Percentiles rank a stretch among this genome's conserved stretches.
phyloP scores from a whole-genome alignment of 306 rosid genomes.

The Canavalia ensiformis region DNA sequence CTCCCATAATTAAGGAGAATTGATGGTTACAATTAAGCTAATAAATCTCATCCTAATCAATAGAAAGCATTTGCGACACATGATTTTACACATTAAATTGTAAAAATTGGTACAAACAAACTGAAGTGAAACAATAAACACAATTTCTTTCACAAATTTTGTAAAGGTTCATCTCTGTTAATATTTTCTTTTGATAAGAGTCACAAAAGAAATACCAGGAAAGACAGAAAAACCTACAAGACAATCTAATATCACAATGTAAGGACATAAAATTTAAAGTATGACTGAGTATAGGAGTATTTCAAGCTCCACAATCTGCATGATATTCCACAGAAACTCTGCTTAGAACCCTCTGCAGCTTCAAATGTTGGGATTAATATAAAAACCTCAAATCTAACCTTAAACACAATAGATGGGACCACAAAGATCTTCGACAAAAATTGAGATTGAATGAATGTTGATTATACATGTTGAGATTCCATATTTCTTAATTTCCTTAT shows the following conservation, averaged over 20 bases:
- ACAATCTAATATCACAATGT: background rate
- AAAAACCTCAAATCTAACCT: background rate
- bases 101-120: conserved; percentile 27
- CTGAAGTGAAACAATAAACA: conserved; percentile 5
- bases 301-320: background rate
- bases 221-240: conserved; percentile 12
- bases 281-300: background rate
- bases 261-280: background rate
- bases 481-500: background rate
- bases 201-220: conserved; percentile 18
- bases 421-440: background rate
- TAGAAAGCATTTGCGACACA: conserved; percentile 35
- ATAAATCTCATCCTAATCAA: no score
- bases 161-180: background rate
- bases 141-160: background rate
- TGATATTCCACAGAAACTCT: background rate
- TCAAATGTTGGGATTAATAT: background rate
- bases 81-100: conserved; percentile 15
- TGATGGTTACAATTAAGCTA: no score
- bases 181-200: conserved; percentile 6
- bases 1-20: no score
- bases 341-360: no score
- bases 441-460: background rate
- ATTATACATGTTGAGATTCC: background rate
- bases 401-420: background rate